Base-by-base conservation (phyloP, 2,329 filamentous ascomycete genomes). In the Hymenoscyphus salicellus region DNA sequence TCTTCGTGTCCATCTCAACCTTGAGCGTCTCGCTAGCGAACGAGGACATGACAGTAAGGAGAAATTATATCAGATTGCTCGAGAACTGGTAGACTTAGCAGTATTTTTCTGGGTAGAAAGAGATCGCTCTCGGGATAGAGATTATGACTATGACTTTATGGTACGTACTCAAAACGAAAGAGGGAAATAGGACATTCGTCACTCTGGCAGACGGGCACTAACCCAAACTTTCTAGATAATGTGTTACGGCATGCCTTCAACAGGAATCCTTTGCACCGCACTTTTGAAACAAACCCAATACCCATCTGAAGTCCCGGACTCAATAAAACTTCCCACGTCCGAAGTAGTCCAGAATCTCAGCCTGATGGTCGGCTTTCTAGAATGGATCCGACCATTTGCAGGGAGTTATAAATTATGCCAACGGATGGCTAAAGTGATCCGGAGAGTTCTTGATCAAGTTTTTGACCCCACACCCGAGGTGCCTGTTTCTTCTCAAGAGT, bases 191-290 rank as follows among this genome's bases (percentile, higher is more conserved):
- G 26, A 49, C 46, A 11, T 8, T 23, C 20, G 1, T 26, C 46
- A 52, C 23, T 23, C 10, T 4, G 10, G 23, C 3, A 23, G 23
- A 23, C n/a, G 5, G 7, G 2, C 20, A 26, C 46, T 52, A 52
- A 52, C 23, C 4, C 20, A 52, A n/a, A 14, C 14, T 11, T 20
- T n/a, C 16, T 36, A 71, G 70, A 63, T 71, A 33, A 72, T 72
- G 66, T 65, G 65, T n/a, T 71, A 68, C 33, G 70, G 66, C 2
- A 70, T 70, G 52, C 70, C 70, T 6, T 63, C 69, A 11, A 64
- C 62, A 3, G 69, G 70, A 26, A 68, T 72, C 16, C 64, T 72
- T 3, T 72, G 70, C 60, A 58, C 65, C 7, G 66, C 68, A n/a
- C 70, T 72, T 23, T 66, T 70, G 17, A 65, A 66, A 55, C 70